These are phyloP conservation scores for Polytrichum formosum DNA, from an alignment of 225 moss, liverwort and hornwort species.

Conservation along the genomic window DNA sequence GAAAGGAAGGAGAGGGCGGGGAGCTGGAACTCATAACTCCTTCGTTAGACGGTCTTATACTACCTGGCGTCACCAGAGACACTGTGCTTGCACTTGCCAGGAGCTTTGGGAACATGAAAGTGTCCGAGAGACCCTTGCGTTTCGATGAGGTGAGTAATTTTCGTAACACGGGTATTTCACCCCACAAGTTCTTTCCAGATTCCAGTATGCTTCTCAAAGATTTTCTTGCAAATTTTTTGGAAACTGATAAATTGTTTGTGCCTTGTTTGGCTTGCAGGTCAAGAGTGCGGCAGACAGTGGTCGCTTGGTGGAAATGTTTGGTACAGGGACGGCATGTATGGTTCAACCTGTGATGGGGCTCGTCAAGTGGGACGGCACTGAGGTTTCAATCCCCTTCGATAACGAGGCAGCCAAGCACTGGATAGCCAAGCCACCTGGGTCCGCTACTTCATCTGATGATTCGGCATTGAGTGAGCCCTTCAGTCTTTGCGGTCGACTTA, in stretches of 20 bases:
- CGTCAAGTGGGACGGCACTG: constrained; percentile 42
- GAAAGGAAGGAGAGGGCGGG: constrained; percentile 42
- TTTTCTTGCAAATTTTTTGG: too few relatives aligned
- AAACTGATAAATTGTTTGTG: too few relatives aligned
- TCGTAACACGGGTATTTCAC: too few relatives aligned
- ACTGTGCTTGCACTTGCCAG: constrained; percentile 66
- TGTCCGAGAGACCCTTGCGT: constrained; percentile 69
- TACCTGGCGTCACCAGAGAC: constrained; percentile 83
- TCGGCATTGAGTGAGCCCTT: constrained; percentile 46
- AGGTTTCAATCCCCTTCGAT: constrained; percentile 63
- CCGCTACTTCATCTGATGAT: constrained; percentile 14
- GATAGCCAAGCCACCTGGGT: constrained; percentile 56
- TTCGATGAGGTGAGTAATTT: constrained; percentile 56
- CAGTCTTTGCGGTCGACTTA: constrained; percentile 77
- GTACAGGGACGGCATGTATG: constrained; percentile 81
- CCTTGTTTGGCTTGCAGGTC: constrained; percentile 38
- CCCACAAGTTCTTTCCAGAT: too few relatives aligned
- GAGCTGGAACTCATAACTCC: constrained; percentile 78
- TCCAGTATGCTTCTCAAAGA: too few relatives aligned
- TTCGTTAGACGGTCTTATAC: constrained; percentile 62
- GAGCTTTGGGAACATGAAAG: constrained; percentile 61
- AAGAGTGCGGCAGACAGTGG: constrained; percentile 61
- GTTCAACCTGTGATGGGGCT: constrained; percentile 73
- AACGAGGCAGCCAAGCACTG: constrained; percentile 56
- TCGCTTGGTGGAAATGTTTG: constrained; percentile 72